Conservation (phyloP, 441 rosid genomes). For the Eruca vesicaria region DNA sequence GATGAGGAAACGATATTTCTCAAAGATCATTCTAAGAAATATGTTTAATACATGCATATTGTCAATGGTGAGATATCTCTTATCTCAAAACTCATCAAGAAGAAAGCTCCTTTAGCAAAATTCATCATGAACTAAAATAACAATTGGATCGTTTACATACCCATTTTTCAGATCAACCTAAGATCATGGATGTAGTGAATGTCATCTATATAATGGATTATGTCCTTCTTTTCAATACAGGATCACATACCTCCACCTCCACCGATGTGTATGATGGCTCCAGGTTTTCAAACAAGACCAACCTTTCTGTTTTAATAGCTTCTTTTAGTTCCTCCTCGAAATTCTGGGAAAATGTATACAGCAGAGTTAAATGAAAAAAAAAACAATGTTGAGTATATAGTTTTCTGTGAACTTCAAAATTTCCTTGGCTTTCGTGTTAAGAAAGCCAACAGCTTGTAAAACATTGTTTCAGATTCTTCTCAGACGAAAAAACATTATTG, state of each 20-base stretch:
- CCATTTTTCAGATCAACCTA: constrained; percentile 1
- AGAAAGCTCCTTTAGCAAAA: neutral
- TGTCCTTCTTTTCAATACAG: constrained; percentile 2
- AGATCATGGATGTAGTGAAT: neutral
- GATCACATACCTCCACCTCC: constrained; percentile 57
- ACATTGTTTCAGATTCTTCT: constrained; percentile 3
- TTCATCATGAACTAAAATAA: neutral
- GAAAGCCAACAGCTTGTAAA: constrained; percentile 6
- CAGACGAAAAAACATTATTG: constrained; percentile 7
- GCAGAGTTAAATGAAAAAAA: neutral
- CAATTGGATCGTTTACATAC: neutral
- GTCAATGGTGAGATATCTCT: neutral
- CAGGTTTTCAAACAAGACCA: constrained; percentile 52
- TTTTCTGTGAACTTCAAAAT: neutral
- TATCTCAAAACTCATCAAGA: neutral
- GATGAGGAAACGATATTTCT: constrained; percentile 2
- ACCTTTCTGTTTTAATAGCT: constrained; percentile 39
- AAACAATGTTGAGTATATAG: neutral
- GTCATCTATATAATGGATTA: neutral
- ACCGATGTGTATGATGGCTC: constrained; percentile 54
- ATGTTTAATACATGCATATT: constrained; percentile 11
- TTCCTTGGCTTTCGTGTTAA: neutral
- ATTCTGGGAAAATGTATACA: constrained; percentile 35
- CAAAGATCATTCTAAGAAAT: neutral
- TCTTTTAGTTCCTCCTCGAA: constrained; percentile 43